Evolutionary conservation across 2,329 filamentous ascomycete species (phyloP).

Genomic region (Alternaria gansuensis): DNA sequence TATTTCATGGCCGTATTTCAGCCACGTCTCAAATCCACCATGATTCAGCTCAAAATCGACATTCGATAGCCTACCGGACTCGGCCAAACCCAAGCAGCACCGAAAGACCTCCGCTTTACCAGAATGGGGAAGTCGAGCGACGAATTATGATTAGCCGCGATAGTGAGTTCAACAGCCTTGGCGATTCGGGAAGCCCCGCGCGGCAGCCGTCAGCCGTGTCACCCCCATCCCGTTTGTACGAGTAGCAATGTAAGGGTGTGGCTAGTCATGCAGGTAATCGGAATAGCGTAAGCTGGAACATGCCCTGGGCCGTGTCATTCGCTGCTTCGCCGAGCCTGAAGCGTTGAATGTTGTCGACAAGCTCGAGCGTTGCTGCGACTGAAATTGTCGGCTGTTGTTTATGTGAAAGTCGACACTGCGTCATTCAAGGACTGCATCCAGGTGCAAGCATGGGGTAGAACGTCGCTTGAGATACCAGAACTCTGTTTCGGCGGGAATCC

Average conservation of each 20-base stretch:
- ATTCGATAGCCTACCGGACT: slow-evolving; percentile 3
- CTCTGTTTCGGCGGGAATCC: slow-evolving; percentile 18
- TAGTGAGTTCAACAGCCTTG: slow-evolving; percentile 18
- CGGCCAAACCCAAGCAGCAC: slow-evolving; percentile 8
- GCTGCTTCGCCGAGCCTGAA: slow-evolving; percentile 9
- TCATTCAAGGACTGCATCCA: not conserved
- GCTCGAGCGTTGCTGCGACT: slow-evolving; percentile 12
- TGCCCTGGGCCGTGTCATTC: slow-evolving; percentile 20
- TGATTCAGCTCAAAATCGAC: slow-evolving; percentile 7
- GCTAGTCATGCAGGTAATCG: slow-evolving; percentile 34
- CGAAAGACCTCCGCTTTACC: slow-evolving; percentile 11
- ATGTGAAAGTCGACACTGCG: not conserved
- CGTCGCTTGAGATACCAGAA: slow-evolving; percentile 5
- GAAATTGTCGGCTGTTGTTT: not conserved
- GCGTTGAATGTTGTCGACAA: slow-evolving; percentile 11
- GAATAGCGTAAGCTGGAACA: slow-evolving; percentile 24
- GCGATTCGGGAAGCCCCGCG: slow-evolving; percentile 36
- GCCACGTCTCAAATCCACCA: slow-evolving; percentile 3
- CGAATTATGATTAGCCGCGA: slow-evolving; percentile 21
- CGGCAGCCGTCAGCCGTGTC: slow-evolving; percentile 30
- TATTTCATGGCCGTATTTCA: not conserved
- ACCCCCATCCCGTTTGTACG: slow-evolving; percentile 14
- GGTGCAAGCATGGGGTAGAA: slow-evolving; percentile 1
- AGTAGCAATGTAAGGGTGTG: slow-evolving; percentile 23
- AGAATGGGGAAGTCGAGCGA: slow-evolving; percentile 15